Percentiles rank a stretch among this genome's conserved stretches.
Evolutionary conservation across 805 yeast species (phyloP).

Genomic region (Saccharomycopsis vini): DNA sequence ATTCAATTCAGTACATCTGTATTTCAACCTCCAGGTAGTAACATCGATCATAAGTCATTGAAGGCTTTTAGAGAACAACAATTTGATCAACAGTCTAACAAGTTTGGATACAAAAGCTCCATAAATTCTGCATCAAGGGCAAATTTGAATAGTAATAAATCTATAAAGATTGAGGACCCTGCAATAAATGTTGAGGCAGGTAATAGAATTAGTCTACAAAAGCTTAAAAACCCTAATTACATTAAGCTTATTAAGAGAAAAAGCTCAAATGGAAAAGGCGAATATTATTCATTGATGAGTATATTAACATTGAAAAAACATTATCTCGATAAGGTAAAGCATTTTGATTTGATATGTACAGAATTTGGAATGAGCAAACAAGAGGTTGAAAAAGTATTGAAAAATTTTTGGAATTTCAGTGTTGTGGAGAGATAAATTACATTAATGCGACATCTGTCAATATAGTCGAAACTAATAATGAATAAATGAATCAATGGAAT

Average conservation of each 20-base stretch:
- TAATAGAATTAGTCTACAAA: constrained; percentile 12
- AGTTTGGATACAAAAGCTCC: no score
- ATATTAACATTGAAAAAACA: constrained; percentile 16
- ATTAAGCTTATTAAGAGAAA: constrained; percentile 12
- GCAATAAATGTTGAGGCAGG: no score
- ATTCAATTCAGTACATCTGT: constrained; percentile 5
- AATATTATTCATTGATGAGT: constrained; percentile 15
- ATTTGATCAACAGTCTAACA: no score
- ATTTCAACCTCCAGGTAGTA: constrained; percentile 16
- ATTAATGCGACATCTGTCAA: background rate
- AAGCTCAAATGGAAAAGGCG: background rate
- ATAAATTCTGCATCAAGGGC: background rate
- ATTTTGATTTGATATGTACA: constrained; percentile 34
- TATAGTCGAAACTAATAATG: no score
- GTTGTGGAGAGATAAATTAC: constrained; percentile 15
- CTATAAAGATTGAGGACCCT: no score
- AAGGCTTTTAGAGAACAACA: no score
- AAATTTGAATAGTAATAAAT: no score
- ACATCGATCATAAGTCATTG: no score
- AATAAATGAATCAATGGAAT: background rate
- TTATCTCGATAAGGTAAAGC: constrained; percentile 16
- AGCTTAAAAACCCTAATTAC: constrained; percentile 12
- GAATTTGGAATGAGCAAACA: constrained; percentile 47
- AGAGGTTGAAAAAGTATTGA: constrained; percentile 44
- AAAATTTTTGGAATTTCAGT: constrained; percentile 31